Evolutionary conservation across 805 yeast species (phyloP).

Genomic region (Kluyveromyces lactis): DNA sequence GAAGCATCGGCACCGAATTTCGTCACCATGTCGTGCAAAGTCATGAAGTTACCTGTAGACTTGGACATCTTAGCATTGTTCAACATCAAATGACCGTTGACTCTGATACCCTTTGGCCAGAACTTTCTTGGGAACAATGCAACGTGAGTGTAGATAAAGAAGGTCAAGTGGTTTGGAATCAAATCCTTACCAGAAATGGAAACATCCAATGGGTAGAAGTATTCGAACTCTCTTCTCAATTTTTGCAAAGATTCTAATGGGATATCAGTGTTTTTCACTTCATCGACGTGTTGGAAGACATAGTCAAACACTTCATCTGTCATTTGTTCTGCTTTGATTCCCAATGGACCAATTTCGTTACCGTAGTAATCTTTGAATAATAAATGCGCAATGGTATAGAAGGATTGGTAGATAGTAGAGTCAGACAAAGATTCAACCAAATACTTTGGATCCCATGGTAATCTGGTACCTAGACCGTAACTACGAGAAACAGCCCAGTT

Average conservation of each 20-base stretch:
- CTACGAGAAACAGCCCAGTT: slow-evolving; percentile 98
- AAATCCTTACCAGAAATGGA: slow-evolving; percentile 94
- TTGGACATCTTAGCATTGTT: slow-evolving; percentile 98
- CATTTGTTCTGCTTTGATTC: slow-evolving; percentile 73
- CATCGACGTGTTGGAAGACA: slow-evolving; percentile 68
- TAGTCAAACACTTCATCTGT: slow-evolving; percentile 91
- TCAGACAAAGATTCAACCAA: slow-evolving; percentile 93
- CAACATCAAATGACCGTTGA: slow-evolving; percentile 89
- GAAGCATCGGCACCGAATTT: slow-evolving; percentile 98
- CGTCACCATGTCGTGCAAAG: slow-evolving; percentile 71
- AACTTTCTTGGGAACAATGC: slow-evolving; percentile 83
- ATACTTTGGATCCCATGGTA: slow-evolving; percentile 95
- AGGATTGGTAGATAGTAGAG: slow-evolving; percentile 92
- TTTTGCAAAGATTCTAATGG: slow-evolving; percentile 57
- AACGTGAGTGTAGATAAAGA: slow-evolving; percentile 86
- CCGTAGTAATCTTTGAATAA: slow-evolving; percentile 87
- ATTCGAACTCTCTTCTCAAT: slow-evolving; percentile 90
- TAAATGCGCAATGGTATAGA: slow-evolving; percentile 81
- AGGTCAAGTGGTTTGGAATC: slow-evolving; percentile 94
- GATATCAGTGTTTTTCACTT: slow-evolving; percentile 44
- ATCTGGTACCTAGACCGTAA: slow-evolving; percentile 87
- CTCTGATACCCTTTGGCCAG: slow-evolving; percentile 94
- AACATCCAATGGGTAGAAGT: slow-evolving; percentile 90
- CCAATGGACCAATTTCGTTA: slow-evolving; percentile 58
- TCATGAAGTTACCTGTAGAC: slow-evolving; percentile 94